Base-by-base conservation (phyloP, 2,329 filamentous ascomycete genomes). In the Ceratocystis ficicola region DNA sequence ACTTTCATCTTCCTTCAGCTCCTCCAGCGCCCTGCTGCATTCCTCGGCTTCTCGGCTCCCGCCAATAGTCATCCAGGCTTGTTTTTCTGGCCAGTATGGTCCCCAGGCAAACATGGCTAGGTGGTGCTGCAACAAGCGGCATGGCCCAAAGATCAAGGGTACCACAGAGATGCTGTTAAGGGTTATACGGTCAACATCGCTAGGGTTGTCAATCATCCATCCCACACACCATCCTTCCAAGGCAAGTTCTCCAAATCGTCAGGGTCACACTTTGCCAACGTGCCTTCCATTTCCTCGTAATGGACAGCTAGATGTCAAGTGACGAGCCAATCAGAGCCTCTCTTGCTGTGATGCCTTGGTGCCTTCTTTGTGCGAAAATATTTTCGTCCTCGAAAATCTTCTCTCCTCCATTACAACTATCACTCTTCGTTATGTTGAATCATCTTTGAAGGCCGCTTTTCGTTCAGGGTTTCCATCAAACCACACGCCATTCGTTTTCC, bases 261-360 rank as follows among this genome's bases (percentile, higher is more conserved):
- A 25, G 36, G 36, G 36, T 41, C 10, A 41, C 36, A 41, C 10
- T 41, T 20, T 20, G 20, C 48, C n/a, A 22, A 5, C 28, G 55
- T 36, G 55, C 55, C 55, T 59, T 59, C 25, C 55, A 59, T 59
- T 36, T 59, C 32, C 55, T 59, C 28, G 55, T 59, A 59, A 32
- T 41, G 36, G 36, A 41, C 36, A 41, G 28, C n/a, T 30, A 57
- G 15, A 22, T 57, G 50, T 12, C 25, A 28, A 32, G 25, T 5
- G 55, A 59, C 15, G 55, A 59, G 30, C 55, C 25, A 59, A 59
- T 59, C 55, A 59, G 12, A 7, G 17, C 15, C 4, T n/a, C 15
- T 28, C 22, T 41, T 15, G 48, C 1, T 25, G 10, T 52, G 55
- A 36, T 30, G 30, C 28, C 55, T 32, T 59, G 15, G 55, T n/a